Conservation (phyloP, 768 basidiomycete species). For the Tubosaeta sp. region DNA sequence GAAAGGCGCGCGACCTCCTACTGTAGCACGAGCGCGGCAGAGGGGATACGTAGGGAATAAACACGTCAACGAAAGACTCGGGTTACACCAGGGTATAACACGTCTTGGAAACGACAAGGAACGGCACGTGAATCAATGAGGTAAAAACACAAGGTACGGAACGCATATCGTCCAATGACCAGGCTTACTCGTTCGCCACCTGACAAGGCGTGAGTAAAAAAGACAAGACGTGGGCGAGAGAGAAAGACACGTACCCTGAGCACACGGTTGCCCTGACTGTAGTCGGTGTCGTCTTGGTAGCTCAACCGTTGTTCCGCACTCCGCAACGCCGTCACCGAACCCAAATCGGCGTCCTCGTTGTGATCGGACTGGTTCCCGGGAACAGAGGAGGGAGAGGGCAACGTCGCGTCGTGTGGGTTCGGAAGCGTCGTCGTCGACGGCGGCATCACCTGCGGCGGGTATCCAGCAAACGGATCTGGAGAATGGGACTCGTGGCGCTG, state of each 20-base stretch:
- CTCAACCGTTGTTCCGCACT: conserved; percentile 25
- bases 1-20: not conserved
- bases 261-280: conserved; percentile 24
- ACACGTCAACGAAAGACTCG: not conserved
- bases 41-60: not conserved
- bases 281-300: conserved; percentile 29
- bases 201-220: not conserved
- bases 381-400: conserved; percentile 11
- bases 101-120: not conserved
- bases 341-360: conserved; percentile 8
- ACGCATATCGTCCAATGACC: not conserved
- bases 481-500: conserved; percentile 17
- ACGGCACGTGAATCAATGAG: not conserved
- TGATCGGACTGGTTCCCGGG: conserved; percentile 12
- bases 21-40: not conserved
- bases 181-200: not conserved
- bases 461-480: conserved; percentile 29
- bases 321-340: conserved; percentile 1
- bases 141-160: not conserved
- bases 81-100: not conserved
- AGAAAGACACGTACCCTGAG: conserved; percentile 23
- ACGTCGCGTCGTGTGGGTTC: conserved; percentile 17
- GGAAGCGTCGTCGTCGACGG: conserved; percentile 6
- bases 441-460: conserved; percentile 13
- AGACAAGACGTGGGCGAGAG: not conserved